phyloP scores from a whole-genome alignment of 176 grass and related monocot genomes.

The Aechmea fasciata region DNA sequence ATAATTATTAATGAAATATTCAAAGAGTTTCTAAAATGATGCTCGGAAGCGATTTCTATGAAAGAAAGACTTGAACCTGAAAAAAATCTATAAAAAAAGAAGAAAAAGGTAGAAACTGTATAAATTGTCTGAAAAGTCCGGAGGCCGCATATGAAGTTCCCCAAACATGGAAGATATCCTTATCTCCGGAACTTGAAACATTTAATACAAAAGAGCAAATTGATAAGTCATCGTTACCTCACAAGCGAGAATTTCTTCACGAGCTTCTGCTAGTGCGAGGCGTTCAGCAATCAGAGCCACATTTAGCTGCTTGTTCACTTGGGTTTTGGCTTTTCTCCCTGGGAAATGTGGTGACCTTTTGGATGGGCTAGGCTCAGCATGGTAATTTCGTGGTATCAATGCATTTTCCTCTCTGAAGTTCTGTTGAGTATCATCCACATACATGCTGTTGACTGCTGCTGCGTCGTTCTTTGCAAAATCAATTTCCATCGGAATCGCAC shows the following conservation, averaged over 20 bases:
- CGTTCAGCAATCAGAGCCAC: conserved; percentile 45
- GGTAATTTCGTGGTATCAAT: conserved; percentile 30
- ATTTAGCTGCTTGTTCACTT: conserved; percentile 44
- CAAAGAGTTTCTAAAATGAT: no score
- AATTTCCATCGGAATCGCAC: conserved; percentile 55
- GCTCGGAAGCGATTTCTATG: no score
- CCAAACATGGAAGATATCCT: no score
- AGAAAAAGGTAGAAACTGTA: no score
- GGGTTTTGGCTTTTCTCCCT: conserved; percentile 63
- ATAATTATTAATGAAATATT: no score
- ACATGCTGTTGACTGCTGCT: conserved; percentile 26
- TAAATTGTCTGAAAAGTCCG: no score
- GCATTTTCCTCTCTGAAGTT: conserved; percentile 31
- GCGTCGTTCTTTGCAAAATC: conserved; percentile 42
- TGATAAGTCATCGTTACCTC: conserved; percentile 37
- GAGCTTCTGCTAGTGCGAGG: conserved; percentile 47
- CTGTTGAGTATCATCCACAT: conserved; percentile 16
- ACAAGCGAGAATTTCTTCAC: conserved; percentile 67
- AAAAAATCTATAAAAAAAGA: no score
- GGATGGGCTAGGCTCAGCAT: conserved; percentile 26
- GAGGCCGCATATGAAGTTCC: no score
- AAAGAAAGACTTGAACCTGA: no score
- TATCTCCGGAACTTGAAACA: background rate
- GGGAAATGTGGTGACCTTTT: conserved; percentile 27
- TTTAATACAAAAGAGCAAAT: background rate